phyloP scores from a whole-genome alignment of 257 asterid species.

The Primulina eburnea region DNA sequence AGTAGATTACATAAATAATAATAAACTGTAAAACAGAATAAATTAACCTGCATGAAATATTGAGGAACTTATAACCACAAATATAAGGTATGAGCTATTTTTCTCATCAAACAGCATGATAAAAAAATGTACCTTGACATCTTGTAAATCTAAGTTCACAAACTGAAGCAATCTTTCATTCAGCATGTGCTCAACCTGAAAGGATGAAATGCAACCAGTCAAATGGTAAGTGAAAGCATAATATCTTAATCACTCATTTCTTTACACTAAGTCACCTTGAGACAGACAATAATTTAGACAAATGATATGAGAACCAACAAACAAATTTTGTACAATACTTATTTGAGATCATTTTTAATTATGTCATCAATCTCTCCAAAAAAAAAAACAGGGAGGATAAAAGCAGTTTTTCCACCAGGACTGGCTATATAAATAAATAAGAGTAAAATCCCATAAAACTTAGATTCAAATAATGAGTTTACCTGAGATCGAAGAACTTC shows the following conservation, averaged over 20 bases:
- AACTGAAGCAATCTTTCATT: conserved; percentile 89
- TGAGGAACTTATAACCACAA: conserved; percentile 10
- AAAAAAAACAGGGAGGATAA: too few species aligned
- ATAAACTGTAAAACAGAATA: conserved; percentile 1
- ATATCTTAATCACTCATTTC: conserved; percentile 7
- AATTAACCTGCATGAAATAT: conserved; percentile 3
- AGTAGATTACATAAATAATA: neutral
- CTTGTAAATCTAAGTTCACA: conserved; percentile 89
- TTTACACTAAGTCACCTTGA: conserved; percentile 12
- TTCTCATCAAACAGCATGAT: conserved; percentile 8
- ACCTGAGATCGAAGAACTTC: conserved; percentile 99
- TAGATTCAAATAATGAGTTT: conserved; percentile 20
- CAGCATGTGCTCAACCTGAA: conserved; percentile 93
- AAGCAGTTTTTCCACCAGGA: neutral
- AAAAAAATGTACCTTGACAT: conserved; percentile 72
- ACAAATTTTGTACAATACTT: neutral
- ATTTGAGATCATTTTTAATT: neutral
- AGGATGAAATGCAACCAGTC: conserved; percentile 21
- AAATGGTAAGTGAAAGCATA: conserved; percentile 2
- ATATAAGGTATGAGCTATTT: neutral
- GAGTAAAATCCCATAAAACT: neutral
- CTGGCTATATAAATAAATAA: too few species aligned
- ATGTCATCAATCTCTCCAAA: neutral
- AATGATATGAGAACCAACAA: neutral
- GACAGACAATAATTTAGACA: neutral